These are phyloP conservation scores for Panicum virgatum DNA, from an alignment of 202 grass and related monocot species.

Conservation along the genomic window DNA sequence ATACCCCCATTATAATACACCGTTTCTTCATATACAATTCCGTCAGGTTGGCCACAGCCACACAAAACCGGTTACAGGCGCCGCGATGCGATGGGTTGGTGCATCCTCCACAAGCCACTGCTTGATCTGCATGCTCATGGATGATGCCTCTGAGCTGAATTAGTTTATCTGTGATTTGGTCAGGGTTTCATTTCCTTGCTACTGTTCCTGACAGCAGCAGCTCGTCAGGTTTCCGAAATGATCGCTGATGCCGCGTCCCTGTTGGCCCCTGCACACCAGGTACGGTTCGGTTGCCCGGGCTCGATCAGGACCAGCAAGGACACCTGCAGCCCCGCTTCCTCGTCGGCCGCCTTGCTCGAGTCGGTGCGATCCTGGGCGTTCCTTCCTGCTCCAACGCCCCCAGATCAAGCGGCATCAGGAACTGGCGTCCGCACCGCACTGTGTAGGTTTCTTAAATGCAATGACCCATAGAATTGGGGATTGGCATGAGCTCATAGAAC, in stretches of 20 bases:
- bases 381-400: background rate
- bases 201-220: background rate
- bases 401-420: background rate
- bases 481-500: background rate
- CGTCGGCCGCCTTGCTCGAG: background rate
- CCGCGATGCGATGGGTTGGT: slow-evolving; percentile 22
- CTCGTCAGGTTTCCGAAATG: background rate
- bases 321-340: slow-evolving; percentile 11
- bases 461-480: background rate
- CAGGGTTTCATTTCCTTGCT: background rate
- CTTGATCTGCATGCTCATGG: background rate
- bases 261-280: slow-evolving; percentile 24
- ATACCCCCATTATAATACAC: slow-evolving; percentile 9
- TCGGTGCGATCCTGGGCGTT: background rate
- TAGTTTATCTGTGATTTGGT: background rate
- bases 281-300: slow-evolving; percentile 34
- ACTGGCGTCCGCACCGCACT: no score
- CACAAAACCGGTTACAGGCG: background rate
- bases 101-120: slow-evolving; percentile 20
- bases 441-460: background rate
- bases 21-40: background rate
- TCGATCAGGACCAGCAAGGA: slow-evolving; percentile 40
- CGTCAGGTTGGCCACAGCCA: background rate
- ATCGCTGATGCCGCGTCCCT: slow-evolving; percentile 4
- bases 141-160: background rate